phyloP scores from a whole-genome alignment of 225 moss, liverwort and hornwort species.

The Pseudisothecium myosuroides region DNA sequence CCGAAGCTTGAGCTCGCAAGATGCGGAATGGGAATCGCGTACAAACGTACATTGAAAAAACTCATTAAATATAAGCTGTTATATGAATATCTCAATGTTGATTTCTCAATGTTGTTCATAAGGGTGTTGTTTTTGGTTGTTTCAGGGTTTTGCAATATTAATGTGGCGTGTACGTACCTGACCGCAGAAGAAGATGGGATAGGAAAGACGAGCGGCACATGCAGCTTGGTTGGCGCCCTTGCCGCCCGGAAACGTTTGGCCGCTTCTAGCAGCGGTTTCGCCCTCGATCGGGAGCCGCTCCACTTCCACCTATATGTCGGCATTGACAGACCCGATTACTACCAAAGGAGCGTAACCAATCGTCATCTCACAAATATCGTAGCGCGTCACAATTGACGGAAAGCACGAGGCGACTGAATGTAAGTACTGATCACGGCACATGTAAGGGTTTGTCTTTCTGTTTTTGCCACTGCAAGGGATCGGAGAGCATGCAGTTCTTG shows the following conservation, averaged over 20 bases:
- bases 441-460: neutral
- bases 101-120: neutral
- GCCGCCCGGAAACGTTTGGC: conserved; percentile 13
- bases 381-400: neutral
- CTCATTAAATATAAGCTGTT: too few relatives aligned
- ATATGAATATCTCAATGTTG: neutral
- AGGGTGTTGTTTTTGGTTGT: neutral
- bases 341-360: neutral
- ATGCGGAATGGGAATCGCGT: neutral
- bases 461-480: neutral
- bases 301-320: conserved; percentile 29
- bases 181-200: conserved; percentile 19
- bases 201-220: conserved; percentile 19
- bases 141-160: neutral
- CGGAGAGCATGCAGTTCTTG: neutral
- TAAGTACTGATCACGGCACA: neutral
- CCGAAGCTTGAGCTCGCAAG: neutral
- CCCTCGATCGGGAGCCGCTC: conserved; percentile 28
- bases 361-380: neutral
- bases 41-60: neutral
- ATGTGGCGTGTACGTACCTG: conserved; percentile 6
- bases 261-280: conserved; percentile 21
- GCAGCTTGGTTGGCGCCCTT: conserved; percentile 33
- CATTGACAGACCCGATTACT: conserved; percentile 24
- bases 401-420: neutral